These are phyloP conservation scores for Sordariomycetes sp. DNA, from an alignment of 2,329 filamentous ascomycete species.

Conservation along the genomic window DNA sequence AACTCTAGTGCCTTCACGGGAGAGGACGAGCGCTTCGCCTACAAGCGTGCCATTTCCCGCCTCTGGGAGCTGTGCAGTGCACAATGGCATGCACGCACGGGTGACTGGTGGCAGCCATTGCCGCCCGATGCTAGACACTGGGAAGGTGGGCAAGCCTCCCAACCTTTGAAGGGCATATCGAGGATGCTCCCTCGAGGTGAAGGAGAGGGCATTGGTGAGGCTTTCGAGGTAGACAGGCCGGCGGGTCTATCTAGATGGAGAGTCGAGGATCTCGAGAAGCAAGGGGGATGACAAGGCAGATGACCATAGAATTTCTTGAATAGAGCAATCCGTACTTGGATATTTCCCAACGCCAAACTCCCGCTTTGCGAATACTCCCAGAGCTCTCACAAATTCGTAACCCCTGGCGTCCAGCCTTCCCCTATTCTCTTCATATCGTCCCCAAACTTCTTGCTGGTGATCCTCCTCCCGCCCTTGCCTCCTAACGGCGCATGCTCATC, in stretches of 20 bases:
- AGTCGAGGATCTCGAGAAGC: slow-evolving; percentile 21
- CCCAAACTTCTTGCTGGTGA: slow-evolving; percentile 72
- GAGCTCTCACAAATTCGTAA: slow-evolving; percentile 42
- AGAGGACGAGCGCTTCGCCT: slow-evolving; percentile 75
- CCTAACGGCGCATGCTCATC: slow-evolving; percentile 64
- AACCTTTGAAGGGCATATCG: slow-evolving; percentile 8
- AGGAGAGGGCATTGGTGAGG: slow-evolving; percentile 22
- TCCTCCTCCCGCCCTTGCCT: slow-evolving; percentile 53
- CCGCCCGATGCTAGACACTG: slow-evolving; percentile 55
- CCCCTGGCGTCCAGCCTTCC: slow-evolving; percentile 71
- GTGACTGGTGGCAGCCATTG: slow-evolving; percentile 65
- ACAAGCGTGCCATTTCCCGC: slow-evolving; percentile 66
- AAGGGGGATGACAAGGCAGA: slow-evolving; percentile 6
- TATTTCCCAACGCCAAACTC: slow-evolving; percentile 6
- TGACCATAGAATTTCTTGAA: slow-evolving; percentile 1
- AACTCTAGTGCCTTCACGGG: slow-evolving; percentile 63
- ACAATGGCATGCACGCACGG: slow-evolving; percentile 58
- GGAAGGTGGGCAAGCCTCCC: slow-evolving; percentile 37
- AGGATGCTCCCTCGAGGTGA: slow-evolving; percentile 1
- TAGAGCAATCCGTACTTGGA: slow-evolving; percentile 3
- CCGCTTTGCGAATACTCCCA: background rate
- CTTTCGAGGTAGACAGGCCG: slow-evolving; percentile 24
- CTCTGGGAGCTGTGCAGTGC: slow-evolving; percentile 74
- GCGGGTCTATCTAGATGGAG: slow-evolving; percentile 29
- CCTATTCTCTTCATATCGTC: slow-evolving; percentile 81